Percentiles rank a stretch among this genome's conserved stretches.
Evolutionary conservation across 805 yeast genomes (phyloP).

Genomic region (Zygosaccharomyces lentus): DNA sequence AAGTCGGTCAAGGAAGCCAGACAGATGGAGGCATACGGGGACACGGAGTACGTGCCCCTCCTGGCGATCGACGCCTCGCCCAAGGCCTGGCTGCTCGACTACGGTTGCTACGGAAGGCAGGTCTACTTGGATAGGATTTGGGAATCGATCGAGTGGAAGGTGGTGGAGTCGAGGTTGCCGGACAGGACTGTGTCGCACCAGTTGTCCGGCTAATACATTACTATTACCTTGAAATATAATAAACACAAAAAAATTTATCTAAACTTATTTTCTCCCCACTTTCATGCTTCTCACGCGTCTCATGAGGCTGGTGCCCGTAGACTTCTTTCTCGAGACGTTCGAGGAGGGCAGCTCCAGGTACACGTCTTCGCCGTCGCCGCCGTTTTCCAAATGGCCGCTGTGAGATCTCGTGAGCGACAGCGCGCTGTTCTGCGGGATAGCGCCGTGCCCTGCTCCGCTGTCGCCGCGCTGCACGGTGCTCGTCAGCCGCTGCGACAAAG

Average conservation of each 20-base stretch:
- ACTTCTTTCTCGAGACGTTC: constrained; percentile 26
- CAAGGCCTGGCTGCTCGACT: constrained; percentile 64
- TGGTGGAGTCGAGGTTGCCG: constrained; percentile 48
- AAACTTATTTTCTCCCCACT: constrained; percentile 47
- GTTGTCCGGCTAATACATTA: neutral
- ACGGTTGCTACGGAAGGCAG: constrained; percentile 71
- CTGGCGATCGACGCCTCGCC: constrained; percentile 71
- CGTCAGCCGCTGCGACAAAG: constrained; percentile 62
- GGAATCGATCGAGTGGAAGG: constrained; percentile 70
- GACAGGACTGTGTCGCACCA: constrained; percentile 13
- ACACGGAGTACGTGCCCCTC: constrained; percentile 47
- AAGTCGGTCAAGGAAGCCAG: constrained; percentile 39
- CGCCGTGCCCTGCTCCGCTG: neutral
- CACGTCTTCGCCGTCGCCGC: constrained; percentile 30
- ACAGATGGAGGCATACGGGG: constrained; percentile 26
- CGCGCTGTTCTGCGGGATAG: constrained; percentile 14
- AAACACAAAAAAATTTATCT: neutral
- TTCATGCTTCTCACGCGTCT: constrained; percentile 87
- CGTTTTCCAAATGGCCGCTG: constrained; percentile 20
- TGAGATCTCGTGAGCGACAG: constrained; percentile 19
- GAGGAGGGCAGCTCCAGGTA: constrained; percentile 31
- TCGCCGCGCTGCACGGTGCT: constrained; percentile 5
- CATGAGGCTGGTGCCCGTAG: constrained; percentile 54
- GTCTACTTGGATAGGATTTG: constrained; percentile 61
- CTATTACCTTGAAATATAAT: neutral